Base-by-base conservation (phyloP, 2,329 filamentous ascomycete species). In the Apiospora phragmitis region DNA sequence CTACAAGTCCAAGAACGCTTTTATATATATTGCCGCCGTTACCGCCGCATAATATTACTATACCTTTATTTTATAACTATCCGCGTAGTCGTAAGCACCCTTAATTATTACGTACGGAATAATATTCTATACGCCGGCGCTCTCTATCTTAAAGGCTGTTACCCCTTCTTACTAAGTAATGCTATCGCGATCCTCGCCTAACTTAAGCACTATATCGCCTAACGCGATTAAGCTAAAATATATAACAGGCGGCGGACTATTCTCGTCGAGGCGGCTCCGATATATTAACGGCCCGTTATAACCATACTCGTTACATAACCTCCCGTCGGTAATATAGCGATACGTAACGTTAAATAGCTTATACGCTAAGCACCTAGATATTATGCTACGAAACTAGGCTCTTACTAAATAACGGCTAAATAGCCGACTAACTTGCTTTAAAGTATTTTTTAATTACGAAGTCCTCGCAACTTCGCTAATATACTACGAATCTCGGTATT, bases 121-220 rank as follows among this genome's bases (percentile, higher is more conserved):
- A 0, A 74, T 72, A 0, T 80, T 76, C 76, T 76, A 81, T 0
- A 76, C 65, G 0, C 81, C 81, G 1, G 79, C 79, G 0, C 77
- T 77, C 29, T 81, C 81, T 77, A 77, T 82, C 71, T 81, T 81
- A 47, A 81, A 81, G 0, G 73, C 79, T 18, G 81, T 76, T 1
- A 80, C 69, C 1, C 67, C n/a, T 0, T 76, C 69, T 35, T 70
- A 16, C 12, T 70, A 45, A 7, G 81, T 77, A 24, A 84, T 74
- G 0, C 32, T 16, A 68, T 85, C 83, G 16, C 83, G 78, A 21
- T 79, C 72, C 18, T 74, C 65, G 1, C 78, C 80, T 16, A 79
- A 80, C 59, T 82, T 83, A 71, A 86, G 81, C 1, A 85, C 81
- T 1, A 75, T 77, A 67, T 85, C 79, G 21, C 79, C 81, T 0